A percentile compares a stretch with the other conserved stretches of the same genome.
These are phyloP conservation scores for Smallanthus sonchifolius DNA, from an alignment of 129 eudicot species.

Conservation along the genomic window DNA sequence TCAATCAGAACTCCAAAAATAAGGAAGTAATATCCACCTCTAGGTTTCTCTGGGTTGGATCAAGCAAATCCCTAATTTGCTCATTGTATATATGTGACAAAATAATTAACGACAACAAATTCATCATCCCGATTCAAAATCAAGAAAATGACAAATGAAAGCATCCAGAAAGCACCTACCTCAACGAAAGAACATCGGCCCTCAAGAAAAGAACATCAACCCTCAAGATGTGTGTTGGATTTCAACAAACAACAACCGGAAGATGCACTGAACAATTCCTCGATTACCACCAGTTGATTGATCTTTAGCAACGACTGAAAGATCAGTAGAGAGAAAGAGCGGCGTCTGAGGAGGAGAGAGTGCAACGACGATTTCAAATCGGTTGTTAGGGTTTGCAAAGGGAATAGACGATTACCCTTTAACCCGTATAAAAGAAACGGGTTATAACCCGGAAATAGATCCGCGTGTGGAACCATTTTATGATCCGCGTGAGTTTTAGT, in stretches of 20 bases:
- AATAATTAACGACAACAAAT: neutral
- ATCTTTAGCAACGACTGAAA: slow-evolving; percentile 9
- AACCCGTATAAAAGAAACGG: too few species aligned
- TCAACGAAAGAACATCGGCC: slow-evolving; percentile 94
- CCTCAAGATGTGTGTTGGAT: too few species aligned
- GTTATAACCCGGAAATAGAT: too few species aligned
- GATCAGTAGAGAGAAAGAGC: too few species aligned
- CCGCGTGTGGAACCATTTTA: too few species aligned
- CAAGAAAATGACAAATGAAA: slow-evolving; percentile 1
- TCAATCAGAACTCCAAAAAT: neutral
- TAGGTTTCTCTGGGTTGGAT: slow-evolving; percentile 82
- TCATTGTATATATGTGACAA: slow-evolving; percentile 72
- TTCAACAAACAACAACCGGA: slow-evolving; percentile 41
- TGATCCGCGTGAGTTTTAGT: too few species aligned
- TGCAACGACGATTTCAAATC: too few species aligned
- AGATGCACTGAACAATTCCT: slow-evolving; percentile 88
- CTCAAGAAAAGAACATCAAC: too few species aligned
- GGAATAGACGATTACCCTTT: too few species aligned
- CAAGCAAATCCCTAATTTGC: slow-evolving; percentile 88
- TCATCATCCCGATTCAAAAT: neutral
- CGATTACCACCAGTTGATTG: slow-evolving; percentile 51
- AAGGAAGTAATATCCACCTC: slow-evolving; percentile 41
- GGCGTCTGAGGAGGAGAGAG: too few species aligned
- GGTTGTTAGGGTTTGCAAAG: too few species aligned
- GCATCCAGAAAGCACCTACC: slow-evolving; percentile 38